Conservation (phyloP, 306 rosid genomes). For the Dalbergia cultrata region DNA sequence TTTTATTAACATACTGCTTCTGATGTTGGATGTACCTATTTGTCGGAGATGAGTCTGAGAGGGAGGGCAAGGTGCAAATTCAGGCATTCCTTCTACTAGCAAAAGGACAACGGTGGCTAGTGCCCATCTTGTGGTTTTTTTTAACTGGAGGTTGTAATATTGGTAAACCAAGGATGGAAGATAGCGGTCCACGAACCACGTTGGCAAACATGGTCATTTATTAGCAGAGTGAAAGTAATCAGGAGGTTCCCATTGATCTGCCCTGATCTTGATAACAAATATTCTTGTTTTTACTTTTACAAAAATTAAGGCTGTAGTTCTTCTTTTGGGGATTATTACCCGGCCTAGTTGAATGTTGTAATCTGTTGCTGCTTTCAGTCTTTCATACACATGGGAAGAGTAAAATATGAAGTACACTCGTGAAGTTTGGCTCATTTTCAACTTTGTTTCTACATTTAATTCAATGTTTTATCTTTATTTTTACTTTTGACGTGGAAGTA, state of each 20-base stretch:
- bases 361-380: conserved; percentile 1
- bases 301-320: background rate
- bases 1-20: conserved; percentile 26
- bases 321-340: conserved; percentile 20
- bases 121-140: conserved; percentile 44
- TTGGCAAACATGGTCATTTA: background rate
- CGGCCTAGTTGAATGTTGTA: conserved; percentile 4
- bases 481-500: too few relatives aligned
- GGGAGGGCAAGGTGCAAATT: conserved; percentile 53
- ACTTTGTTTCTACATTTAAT: background rate
- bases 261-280: background rate
- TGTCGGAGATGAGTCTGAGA: background rate
- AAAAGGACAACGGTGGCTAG: conserved; percentile 64
- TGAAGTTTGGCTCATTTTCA: background rate
- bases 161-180: background rate
- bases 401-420: background rate
- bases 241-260: conserved; percentile 1
- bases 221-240: conserved; percentile 19
- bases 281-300: background rate
- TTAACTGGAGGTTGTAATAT: conserved; percentile 38
- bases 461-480: too few relatives aligned
- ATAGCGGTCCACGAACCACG: background rate
- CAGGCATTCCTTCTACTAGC: conserved; percentile 57
- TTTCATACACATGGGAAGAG: background rate
- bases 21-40: conserved; percentile 36